These are phyloP conservation scores for Aulographum hederae DNA, from an alignment of 2,329 filamentous ascomycete species.

Conservation along the genomic window DNA sequence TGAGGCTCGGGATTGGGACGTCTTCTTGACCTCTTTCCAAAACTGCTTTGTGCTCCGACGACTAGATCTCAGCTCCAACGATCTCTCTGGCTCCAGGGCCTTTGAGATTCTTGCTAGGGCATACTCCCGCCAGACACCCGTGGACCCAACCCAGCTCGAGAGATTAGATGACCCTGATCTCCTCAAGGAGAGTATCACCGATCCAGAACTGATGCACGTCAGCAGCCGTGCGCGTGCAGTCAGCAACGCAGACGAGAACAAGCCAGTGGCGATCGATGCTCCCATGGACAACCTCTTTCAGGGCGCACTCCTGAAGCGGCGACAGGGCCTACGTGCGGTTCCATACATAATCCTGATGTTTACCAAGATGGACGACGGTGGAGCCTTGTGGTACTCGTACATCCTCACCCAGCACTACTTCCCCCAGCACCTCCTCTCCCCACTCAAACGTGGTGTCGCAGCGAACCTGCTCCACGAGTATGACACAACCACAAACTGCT, in stretches of 20 bases:
- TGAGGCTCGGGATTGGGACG: constrained; percentile 22
- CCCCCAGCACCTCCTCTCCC: constrained; percentile 16
- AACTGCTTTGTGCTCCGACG: constrained; percentile 23
- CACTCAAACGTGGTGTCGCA: constrained; percentile 13
- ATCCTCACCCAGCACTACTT: constrained; percentile 19
- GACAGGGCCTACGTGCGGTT: constrained; percentile 20
- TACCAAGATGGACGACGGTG: constrained; percentile 16
- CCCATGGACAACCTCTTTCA: neutral
- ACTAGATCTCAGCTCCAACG: constrained; percentile 27
- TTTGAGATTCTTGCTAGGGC: constrained; percentile 27
- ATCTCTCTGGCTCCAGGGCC: constrained; percentile 19
- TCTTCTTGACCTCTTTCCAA: constrained; percentile 24
- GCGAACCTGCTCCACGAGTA: constrained; percentile 12
- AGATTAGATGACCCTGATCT: no score
- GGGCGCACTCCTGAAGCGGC: constrained; percentile 6
- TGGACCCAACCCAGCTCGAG: constrained; percentile 12
- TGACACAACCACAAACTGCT: no score
- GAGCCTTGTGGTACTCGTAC: constrained; percentile 22
- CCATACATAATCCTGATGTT: constrained; percentile 20
- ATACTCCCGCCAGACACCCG: constrained; percentile 17
- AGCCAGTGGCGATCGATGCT: no score
- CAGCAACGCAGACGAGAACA: no score
- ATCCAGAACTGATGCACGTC: constrained; percentile 1
- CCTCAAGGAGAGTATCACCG: neutral
- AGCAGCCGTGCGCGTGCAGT: no score